Base-by-base conservation (phyloP, 169 alveolate genomes). In the Plasmodium vinckei region DNA sequence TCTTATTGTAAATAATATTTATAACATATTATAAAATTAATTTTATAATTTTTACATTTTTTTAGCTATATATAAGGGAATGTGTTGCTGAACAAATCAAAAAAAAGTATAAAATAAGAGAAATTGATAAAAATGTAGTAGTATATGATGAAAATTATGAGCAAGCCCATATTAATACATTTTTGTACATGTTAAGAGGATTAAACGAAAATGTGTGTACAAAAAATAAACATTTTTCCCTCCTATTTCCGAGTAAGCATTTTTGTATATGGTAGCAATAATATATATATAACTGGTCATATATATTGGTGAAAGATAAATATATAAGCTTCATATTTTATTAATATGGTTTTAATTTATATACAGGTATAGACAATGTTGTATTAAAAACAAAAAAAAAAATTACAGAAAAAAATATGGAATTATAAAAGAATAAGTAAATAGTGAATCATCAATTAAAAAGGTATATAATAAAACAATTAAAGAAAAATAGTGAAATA, bases 91-190 rank as follows among this genome's bases (percentile, higher is more conserved):
- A 59, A 15, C 53, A 59, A 86, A 86, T 86, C 7, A 68, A 46
- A 59, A 17, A 42, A 21, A 86, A 86, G 69, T 86, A 86, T 53
- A 68, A 70, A 86, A 86, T 86, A 33, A 53, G 44, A 15, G 91
- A 86, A 86, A 44, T 70, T 69, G 65, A 56, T 19, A 60, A 23
- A 59, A 51, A 69, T 19, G 42, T 42, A 60, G 54, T 59, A 59
- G 44, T 13, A 63, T 70, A 57, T 47, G 87, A 86, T 70, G 91
- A 86, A 86, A 70, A 86, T 59, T 86, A 86, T 70, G 91, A 86
- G 42, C 75, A 86, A 33, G 69, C 60, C 46, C 72, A 86, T 70
- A 65, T 86, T 57, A 86, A 69, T 67, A 86, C 87, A 44, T 86
- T 86, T 69, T 51, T 86, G 73, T 86, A 60, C 46, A 69, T 63